phyloP scores from a whole-genome alignment of 2,329 filamentous ascomycete species.

The Calonectria pteridis region DNA sequence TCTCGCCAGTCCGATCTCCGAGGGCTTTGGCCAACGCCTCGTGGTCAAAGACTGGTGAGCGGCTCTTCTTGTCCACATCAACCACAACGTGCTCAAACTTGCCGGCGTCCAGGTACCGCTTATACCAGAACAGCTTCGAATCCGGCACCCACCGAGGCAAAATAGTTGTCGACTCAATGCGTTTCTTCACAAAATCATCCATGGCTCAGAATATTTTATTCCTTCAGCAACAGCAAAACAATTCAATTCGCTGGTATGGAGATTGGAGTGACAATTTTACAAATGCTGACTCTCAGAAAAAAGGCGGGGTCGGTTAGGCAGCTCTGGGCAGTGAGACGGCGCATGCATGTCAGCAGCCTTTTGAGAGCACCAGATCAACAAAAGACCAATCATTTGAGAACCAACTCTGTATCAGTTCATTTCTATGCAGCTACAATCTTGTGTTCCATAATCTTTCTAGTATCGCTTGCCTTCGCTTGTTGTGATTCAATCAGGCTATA shows the following conservation, averaged over 20 bases:
- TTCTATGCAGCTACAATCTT: neutral
- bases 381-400: neutral
- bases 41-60: slow-evolving; percentile 40
- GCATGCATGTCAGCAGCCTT: neutral
- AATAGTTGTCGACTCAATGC: slow-evolving; percentile 28
- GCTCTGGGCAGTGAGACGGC: neutral
- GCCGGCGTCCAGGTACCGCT: slow-evolving; percentile 12
- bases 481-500: neutral
- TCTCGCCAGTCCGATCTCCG: slow-evolving; percentile 15
- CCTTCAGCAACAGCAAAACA: neutral
- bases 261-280: neutral
- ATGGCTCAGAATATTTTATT: neutral
- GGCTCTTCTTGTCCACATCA: slow-evolving; percentile 27
- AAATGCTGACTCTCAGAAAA: no score
- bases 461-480: neutral
- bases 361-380: neutral
- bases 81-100: slow-evolving; percentile 41
- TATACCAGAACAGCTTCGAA: slow-evolving; percentile 44
- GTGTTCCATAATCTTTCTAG: neutral
- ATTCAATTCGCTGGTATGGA: neutral
- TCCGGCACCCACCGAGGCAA: slow-evolving; percentile 40
- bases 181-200: slow-evolving; percentile 18
- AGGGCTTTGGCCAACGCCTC: slow-evolving; percentile 34
- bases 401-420: neutral
- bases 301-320: neutral